Conservation (phyloP, 2,329 filamentous ascomycete genomes). For the Ilyonectria mors-panacis region DNA sequence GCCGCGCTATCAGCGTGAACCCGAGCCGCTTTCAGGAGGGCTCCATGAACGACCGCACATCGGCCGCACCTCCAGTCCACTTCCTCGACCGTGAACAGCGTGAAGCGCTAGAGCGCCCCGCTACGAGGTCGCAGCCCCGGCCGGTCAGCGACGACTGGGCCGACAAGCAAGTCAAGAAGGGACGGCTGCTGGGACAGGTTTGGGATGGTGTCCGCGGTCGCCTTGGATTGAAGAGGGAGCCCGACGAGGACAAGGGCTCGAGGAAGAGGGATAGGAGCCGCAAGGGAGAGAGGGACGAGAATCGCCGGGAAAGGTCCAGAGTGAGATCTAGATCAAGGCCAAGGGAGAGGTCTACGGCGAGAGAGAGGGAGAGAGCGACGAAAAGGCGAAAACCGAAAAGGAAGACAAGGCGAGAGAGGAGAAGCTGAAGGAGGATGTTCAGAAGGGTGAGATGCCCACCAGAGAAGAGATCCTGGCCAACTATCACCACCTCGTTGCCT, state of each 20-base stretch:
- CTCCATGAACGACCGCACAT: constrained; percentile 87
- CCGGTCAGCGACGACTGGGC: constrained; percentile 51
- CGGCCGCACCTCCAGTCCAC: constrained; percentile 77
- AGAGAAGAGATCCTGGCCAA: constrained; percentile 69
- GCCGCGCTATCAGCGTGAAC: constrained; percentile 52
- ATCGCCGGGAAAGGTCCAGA: constrained; percentile 22
- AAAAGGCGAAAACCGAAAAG: constrained; percentile 31
- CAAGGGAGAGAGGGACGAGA: constrained; percentile 37
- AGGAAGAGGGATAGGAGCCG: constrained; percentile 44
- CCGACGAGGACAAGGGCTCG: constrained; percentile 43
- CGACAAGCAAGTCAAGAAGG: constrained; percentile 50
- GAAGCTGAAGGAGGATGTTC: constrained; percentile 23
- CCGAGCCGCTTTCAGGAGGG: constrained; percentile 79
- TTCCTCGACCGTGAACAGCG: constrained; percentile 68
- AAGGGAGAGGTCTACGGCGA: constrained; percentile 26
- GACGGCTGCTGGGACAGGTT: constrained; percentile 54
- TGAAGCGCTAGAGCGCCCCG: constrained; percentile 49
- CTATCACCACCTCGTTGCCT: constrained; percentile 70
- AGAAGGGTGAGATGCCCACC: constrained; percentile 49
- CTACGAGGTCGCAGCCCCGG: constrained; percentile 31
- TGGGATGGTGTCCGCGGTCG: constrained; percentile 57
- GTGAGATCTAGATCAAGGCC: constrained; percentile 17
- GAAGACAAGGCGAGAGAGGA: constrained; percentile 24
- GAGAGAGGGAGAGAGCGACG: constrained; percentile 39
- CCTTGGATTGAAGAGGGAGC: constrained; percentile 49